Conservation (phyloP, 2,329 filamentous ascomycete species). For the Bertia moriformis region DNA sequence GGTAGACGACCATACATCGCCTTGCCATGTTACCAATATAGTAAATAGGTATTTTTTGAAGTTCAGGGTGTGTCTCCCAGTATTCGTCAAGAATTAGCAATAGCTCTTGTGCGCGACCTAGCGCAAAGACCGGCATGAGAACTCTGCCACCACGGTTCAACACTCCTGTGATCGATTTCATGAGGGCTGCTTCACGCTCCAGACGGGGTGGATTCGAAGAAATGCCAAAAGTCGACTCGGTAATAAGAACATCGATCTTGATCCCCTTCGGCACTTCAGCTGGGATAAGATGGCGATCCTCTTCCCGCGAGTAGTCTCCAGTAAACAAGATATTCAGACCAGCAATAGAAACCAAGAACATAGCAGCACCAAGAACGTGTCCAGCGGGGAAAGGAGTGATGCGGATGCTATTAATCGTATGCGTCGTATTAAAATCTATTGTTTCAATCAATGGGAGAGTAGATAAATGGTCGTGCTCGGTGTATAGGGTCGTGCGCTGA, state of each 20-base stretch:
- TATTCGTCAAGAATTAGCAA: conserved; percentile 93
- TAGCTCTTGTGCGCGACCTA: conserved; percentile 85
- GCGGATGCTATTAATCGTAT: conserved; percentile 88
- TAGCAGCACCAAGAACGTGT: conserved; percentile 93
- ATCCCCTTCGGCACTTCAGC: conserved; percentile 77
- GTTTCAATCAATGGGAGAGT: conserved; percentile 92
- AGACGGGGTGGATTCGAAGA: conserved; percentile 81
- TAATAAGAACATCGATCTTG: conserved; percentile 92
- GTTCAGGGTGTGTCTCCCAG: conserved; percentile 79
- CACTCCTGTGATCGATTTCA: conserved; percentile 87
- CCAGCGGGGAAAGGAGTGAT: conserved; percentile 95
- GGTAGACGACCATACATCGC: conserved; percentile 97
- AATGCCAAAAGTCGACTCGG: conserved; percentile 92
- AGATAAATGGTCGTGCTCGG: conserved; percentile 84
- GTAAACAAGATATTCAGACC: conserved; percentile 95
- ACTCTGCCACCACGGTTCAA: conserved; percentile 84
- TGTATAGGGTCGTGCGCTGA: conserved; percentile 43
- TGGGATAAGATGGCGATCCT: conserved; percentile 88
- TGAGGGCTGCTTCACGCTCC: conserved; percentile 81
- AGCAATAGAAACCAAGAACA: conserved; percentile 96
- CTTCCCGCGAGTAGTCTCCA: conserved; percentile 90
- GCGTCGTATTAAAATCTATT: conserved; percentile 95
- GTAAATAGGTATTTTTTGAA: conserved; percentile 85
- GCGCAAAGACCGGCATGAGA: conserved; percentile 85
- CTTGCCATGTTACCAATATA: conserved; percentile 90